Evolutionary conservation across 805 yeast genomes (phyloP), one percentile per base, ranked within the genome.

Genomic region (Saccharomycopsis malanga): DNA sequence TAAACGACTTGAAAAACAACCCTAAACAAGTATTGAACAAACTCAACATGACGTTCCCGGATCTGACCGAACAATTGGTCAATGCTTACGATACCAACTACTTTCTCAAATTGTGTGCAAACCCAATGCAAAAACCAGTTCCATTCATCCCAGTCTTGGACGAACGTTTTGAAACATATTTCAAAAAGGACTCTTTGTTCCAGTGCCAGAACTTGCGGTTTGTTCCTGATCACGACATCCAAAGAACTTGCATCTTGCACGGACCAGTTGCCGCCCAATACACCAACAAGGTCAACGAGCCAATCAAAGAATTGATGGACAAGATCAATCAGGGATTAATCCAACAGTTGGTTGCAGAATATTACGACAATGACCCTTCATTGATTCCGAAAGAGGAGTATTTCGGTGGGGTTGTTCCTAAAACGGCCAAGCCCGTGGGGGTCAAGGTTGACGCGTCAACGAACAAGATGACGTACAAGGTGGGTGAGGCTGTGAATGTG

Each of bases 111-210:
- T 73, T 83, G 59, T 86, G 95, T 64, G 73, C 80, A 55, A 80
- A 80, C 61, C 96, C 96, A 58, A 61, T 69, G 52, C 97, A 91
- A 71, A 93, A 93, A 71, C 99, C 99, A 29, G 96, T 88, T 63
- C 98, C 98, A 54, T 93, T 93, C 58, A 89, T 93, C 58, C 99
- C 99, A 44, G 84, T 87, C 18, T 75, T 93, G 65, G 96, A 93
- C 63, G 94, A 87, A 56, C 84, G 87, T 72, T 87, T 93, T 60
- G 97, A 93, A 68, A 81, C 83, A 62, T 93, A 85, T 77, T 93
- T 93, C 79, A 93, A 93, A 80, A 93, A 93, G 73, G 99, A 93
- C 68, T 91, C 98, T 25, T 75, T 93, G 65, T 93, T 98, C 98
- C 99, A 93, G 76, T 85, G 96, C 21, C 98, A 93, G 73, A 91